phyloP scores from a whole-genome alignment of 495 filamentous ascomycete genomes.

The Podospora sp. region DNA sequence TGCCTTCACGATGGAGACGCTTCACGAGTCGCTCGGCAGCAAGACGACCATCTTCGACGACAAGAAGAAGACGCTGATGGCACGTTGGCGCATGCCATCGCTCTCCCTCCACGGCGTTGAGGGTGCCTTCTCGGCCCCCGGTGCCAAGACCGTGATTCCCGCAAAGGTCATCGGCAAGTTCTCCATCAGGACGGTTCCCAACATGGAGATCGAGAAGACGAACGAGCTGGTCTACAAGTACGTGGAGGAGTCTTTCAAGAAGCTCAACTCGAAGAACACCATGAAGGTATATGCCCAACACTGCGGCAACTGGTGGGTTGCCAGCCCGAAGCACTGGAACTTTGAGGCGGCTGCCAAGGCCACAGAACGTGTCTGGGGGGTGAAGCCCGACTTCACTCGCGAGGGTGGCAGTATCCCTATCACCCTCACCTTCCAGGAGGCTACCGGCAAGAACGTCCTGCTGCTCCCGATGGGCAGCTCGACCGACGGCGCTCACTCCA shows the following conservation, averaged over 20 bases:
- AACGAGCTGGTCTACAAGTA: constrained; percentile 80
- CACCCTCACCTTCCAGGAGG: constrained; percentile 95
- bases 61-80: constrained; percentile 91
- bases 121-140: constrained; percentile 89
- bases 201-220: constrained; percentile 93
- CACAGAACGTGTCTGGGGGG: constrained; percentile 86
- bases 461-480: constrained; percentile 95
- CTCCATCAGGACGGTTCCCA: constrained; percentile 92
- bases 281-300: constrained; percentile 80
- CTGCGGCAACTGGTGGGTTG: constrained; percentile 97
- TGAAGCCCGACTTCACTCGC: constrained; percentile 91
- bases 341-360: constrained; percentile 92
- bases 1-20: constrained; percentile 91
- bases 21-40: constrained; percentile 87
- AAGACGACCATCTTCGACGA: constrained; percentile 80
- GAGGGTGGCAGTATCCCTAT: constrained; percentile 98
- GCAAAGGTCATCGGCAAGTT: constrained; percentile 98
- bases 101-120: constrained; percentile 96
- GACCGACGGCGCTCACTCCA: constrained; percentile 93
- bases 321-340: constrained; percentile 97
- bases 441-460: constrained; percentile 97
- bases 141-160: constrained; percentile 98
- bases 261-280: constrained; percentile 87
- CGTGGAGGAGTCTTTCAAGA: constrained; percentile 76
- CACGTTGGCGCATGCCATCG: constrained; percentile 89